Evolutionary conservation across 768 basidiomycete species (phyloP).

Genomic region (Lactarius vividus): DNA sequence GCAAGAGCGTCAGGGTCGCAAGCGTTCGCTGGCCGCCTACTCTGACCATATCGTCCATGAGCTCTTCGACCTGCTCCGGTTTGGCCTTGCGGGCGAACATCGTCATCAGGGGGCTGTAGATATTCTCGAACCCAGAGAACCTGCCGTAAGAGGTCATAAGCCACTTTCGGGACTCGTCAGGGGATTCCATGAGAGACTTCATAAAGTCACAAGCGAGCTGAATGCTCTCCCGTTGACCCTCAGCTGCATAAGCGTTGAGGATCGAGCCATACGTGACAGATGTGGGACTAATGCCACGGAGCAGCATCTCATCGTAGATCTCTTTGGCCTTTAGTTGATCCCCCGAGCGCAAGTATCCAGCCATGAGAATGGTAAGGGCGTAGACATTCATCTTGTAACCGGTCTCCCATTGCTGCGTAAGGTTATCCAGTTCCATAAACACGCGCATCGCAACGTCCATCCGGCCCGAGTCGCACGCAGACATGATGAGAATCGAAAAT

Average conservation of each 20-base stretch:
- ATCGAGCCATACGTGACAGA: slow-evolving; percentile 69
- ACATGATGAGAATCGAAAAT: slow-evolving; percentile 74
- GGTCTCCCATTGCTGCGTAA: slow-evolving; percentile 38
- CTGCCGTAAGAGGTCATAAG: slow-evolving; percentile 39
- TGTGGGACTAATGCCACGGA: slow-evolving; percentile 61
- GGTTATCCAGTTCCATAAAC: slow-evolving; percentile 62
- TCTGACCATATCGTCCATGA: slow-evolving; percentile 53
- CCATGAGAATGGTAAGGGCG: slow-evolving; percentile 72
- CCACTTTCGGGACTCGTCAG: slow-evolving; percentile 41
- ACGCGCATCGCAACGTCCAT: slow-evolving; percentile 66
- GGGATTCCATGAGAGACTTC: slow-evolving; percentile 43
- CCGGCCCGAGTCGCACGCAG: slow-evolving; percentile 69
- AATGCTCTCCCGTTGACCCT: slow-evolving; percentile 48
- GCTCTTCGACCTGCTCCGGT: slow-evolving; percentile 52
- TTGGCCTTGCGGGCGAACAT: slow-evolving; percentile 45
- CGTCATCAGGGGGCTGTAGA: slow-evolving; percentile 62
- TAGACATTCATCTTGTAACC: slow-evolving; percentile 51
- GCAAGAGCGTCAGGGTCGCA: slow-evolving; percentile 56
- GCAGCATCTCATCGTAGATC: slow-evolving; percentile 70
- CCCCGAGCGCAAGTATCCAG: slow-evolving; percentile 60
- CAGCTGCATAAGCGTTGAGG: slow-evolving; percentile 56
- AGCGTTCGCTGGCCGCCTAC: slow-evolving; percentile 58
- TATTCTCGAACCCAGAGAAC: slow-evolving; percentile 45
- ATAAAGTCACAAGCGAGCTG: slow-evolving; percentile 66
- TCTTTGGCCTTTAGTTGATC: slow-evolving; percentile 54